phyloP scores from a whole-genome alignment of 495 filamentous ascomycete species.

The Tuber magnatum region DNA sequence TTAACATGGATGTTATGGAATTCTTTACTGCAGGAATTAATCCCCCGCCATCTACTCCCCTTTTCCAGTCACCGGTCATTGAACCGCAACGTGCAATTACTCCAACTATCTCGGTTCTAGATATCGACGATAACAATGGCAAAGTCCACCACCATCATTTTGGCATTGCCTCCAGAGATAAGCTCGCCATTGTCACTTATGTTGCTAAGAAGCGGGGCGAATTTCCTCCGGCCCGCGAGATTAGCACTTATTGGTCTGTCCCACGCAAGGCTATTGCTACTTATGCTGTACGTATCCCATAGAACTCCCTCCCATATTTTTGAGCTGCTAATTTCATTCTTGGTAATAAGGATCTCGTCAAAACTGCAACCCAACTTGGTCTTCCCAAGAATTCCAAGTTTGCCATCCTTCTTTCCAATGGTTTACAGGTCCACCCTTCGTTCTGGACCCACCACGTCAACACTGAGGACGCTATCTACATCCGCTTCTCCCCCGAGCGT shows the following conservation, averaged over 20 bases:
- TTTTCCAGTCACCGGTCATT: neutral
- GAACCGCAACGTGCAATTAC: neutral
- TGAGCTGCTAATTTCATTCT: neutral
- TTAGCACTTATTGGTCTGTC: constrained; percentile 1
- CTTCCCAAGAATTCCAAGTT: constrained; percentile 2
- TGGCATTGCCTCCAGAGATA: constrained; percentile 1
- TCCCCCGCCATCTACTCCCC: neutral
- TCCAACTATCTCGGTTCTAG: neutral
- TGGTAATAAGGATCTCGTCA: neutral
- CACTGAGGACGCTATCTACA: neutral
- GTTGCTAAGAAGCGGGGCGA: constrained; percentile 1
- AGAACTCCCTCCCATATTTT: neutral
- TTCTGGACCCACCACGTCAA: neutral
- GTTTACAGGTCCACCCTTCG: neutral
- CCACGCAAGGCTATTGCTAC: neutral
- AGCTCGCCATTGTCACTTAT: neutral
- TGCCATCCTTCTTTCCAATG: neutral
- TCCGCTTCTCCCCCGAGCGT: neutral
- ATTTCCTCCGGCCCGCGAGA: neutral
- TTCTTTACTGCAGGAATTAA: constrained; percentile 1
- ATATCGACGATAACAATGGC: neutral
- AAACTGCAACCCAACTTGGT: neutral
- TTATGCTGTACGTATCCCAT: neutral
- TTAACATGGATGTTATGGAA: neutral
- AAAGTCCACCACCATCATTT: neutral